Conservation (phyloP, 352 stramenopile species). For the Phytophthora citricola region DNA sequence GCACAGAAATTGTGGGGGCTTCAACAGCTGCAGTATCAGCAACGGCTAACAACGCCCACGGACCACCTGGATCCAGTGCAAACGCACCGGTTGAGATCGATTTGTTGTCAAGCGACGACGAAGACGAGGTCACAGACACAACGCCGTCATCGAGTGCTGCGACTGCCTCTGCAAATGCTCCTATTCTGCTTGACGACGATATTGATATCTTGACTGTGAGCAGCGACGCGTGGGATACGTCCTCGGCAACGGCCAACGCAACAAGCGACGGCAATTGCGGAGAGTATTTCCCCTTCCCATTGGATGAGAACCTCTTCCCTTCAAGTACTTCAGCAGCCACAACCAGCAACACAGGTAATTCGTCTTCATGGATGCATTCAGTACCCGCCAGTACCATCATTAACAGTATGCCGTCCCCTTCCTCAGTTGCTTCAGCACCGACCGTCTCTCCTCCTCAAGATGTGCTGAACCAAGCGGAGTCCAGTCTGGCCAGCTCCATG, state of each 20-base stretch:
- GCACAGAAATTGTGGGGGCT: slow-evolving; percentile 19
- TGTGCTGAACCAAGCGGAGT: slow-evolving; percentile 49
- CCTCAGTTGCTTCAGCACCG: slow-evolving; percentile 17
- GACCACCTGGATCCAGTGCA: slow-evolving; percentile 32
- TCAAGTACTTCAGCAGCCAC: slow-evolving; percentile 28
- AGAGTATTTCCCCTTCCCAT: slow-evolving; percentile 61
- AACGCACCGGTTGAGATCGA: slow-evolving; percentile 73
- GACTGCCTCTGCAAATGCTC: slow-evolving; percentile 14
- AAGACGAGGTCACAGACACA: slow-evolving; percentile 38
- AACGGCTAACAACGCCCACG: slow-evolving; percentile 9
- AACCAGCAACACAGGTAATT: slow-evolving; percentile 26
- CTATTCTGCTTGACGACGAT: slow-evolving; percentile 65
- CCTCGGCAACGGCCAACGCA: slow-evolving; percentile 26
- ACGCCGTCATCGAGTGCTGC: slow-evolving; percentile 7
- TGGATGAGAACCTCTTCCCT: slow-evolving; percentile 68
- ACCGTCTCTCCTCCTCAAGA: slow-evolving; percentile 27
- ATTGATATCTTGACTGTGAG: slow-evolving; percentile 71
- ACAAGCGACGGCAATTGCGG: slow-evolving; percentile 39
- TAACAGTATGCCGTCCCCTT: slow-evolving; percentile 30
- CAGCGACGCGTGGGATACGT: slow-evolving; percentile 70
- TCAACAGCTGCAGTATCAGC: slow-evolving; percentile 18
- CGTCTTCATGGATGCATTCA: slow-evolving; percentile 39
- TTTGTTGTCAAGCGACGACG: slow-evolving; percentile 74
- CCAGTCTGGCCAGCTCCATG: slow-evolving; percentile 68
- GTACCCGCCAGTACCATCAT: slow-evolving; percentile 45